These are phyloP conservation scores for Cokeromyces recurvatus DNA, from an alignment of 371 early-diverging fungal species.

Conservation along the genomic window DNA sequence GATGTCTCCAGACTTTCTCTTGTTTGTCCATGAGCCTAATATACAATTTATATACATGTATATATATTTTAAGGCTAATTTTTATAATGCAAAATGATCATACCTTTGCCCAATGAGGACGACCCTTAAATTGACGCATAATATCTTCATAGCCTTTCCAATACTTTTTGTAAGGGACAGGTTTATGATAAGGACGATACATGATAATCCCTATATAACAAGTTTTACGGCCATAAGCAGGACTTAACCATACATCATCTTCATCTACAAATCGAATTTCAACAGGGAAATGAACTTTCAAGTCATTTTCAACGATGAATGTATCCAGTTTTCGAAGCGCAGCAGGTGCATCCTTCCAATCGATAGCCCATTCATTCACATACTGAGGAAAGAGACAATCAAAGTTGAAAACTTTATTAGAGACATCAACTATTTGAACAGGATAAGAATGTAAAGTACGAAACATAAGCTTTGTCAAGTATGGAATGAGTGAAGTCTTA, in stretches of 20 bases:
- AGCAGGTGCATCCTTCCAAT: constrained; percentile 57
- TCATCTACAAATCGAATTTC: constrained; percentile 77
- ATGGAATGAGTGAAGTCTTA: constrained; percentile 56
- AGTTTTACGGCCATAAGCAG: constrained; percentile 61
- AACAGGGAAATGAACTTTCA: constrained; percentile 74
- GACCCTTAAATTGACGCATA: constrained; percentile 67
- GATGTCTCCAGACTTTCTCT: constrained; percentile 45
- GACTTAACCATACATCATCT: constrained; percentile 79
- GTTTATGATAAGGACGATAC: constrained; percentile 75
- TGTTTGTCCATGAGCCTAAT: constrained; percentile 61
- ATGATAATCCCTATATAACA: constrained; percentile 86
- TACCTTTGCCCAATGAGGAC: constrained; percentile 88
- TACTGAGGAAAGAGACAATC: constrained; percentile 84
- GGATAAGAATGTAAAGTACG: constrained; percentile 41
- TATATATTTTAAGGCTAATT: too few species aligned
- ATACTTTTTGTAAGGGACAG: constrained; percentile 72
- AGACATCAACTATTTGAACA: constrained; percentile 56
- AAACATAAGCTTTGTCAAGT: constrained; percentile 53
- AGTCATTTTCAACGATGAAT: constrained; percentile 50
- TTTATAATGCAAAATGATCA: background rate
- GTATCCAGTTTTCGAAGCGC: constrained; percentile 59
- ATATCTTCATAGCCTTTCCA: constrained; percentile 77
- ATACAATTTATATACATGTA: background rate
- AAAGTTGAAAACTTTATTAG: constrained; percentile 75
- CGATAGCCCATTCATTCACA: constrained; percentile 85